Evolutionary conservation across 768 basidiomycete genomes (phyloP), one percentile per base, ranked within the genome.

Genomic region (Lactifluus hygrophoroides): DNA sequence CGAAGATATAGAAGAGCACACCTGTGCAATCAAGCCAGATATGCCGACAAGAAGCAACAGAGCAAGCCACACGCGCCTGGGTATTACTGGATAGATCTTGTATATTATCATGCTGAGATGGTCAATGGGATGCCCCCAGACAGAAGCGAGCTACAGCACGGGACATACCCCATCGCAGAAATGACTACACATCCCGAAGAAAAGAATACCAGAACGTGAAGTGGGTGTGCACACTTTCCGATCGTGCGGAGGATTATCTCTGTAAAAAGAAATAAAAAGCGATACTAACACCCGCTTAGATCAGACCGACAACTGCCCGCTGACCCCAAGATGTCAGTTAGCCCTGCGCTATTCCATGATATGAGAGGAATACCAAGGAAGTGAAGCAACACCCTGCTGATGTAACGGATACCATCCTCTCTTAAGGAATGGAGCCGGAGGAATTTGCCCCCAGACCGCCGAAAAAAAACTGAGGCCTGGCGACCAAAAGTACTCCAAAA

Each of bases 401-500:
- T 76, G 77, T 78, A 5, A 90, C 83, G 3, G 86, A 86, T 9
- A 77, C 63, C 45, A 90, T 67, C 49, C 90, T 70, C 21, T 52
- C 65, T 16, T 64, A 68, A 5, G 64, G 72, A 14, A 52, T 61
- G 14, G 21, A 4, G 10, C 59, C 51, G 11, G 52, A 46, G 5
- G 32, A 58, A 3, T 28, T 23, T n/a, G 19, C 50, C 57, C 9
- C 51, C 21, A 37, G 54, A 40, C 40, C 51, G 3, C 85, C 86
- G 64, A 96, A 94, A 7, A 96, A 64, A 51, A 83, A 82, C 0
- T 77, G 72, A 0, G 93, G 93, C 35, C 89, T 77, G 11, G 91
- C 88, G 50, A 96, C 90, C 8, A 93, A 75, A 14, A 94, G 69
- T 9, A 92, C 90, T 0, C 92, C 93, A 9, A 79, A 43, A 32